These are phyloP conservation scores for Lachancea sp. DNA, from an alignment of 805 yeast genomes.

Conservation along the genomic window DNA sequence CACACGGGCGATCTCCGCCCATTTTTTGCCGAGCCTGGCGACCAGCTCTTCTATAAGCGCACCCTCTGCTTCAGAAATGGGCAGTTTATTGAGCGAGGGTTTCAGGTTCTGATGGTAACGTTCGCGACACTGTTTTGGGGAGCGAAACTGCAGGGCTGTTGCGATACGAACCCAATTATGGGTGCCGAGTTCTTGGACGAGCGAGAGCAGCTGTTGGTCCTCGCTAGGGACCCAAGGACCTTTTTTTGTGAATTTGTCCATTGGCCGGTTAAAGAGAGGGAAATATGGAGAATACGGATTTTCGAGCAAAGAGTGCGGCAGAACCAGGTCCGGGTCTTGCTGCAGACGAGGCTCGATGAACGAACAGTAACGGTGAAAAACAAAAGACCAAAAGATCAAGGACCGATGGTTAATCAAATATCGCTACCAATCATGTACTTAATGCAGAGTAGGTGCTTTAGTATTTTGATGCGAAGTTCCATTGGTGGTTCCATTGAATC, in stretches of 20 bases:
- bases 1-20: constrained; percentile 93
- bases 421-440: too few relatives aligned
- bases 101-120: constrained; percentile 87
- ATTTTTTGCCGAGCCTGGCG: constrained; percentile 70
- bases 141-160: constrained; percentile 61
- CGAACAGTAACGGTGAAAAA: background rate
- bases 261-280: background rate
- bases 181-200: constrained; percentile 68
- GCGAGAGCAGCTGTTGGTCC: constrained; percentile 62
- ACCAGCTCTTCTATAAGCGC: constrained; percentile 73
- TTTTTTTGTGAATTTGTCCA: constrained; percentile 10
- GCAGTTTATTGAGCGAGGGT: constrained; percentile 73
- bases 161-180: constrained; percentile 87
- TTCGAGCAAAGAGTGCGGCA: too few relatives aligned
- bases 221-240: constrained; percentile 93
- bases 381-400: background rate
- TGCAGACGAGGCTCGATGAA: too few relatives aligned
- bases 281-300: background rate
- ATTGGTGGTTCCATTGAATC: too few relatives aligned
- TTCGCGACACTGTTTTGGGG: constrained; percentile 90
- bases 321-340: too few relatives aligned
- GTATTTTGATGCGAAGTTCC: too few relatives aligned
- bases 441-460: too few relatives aligned
- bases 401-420: too few relatives aligned
- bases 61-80: constrained; percentile 83